Conservation (phyloP, 192 early-diverging fungal species). For the Coemansia sp. region DNA sequence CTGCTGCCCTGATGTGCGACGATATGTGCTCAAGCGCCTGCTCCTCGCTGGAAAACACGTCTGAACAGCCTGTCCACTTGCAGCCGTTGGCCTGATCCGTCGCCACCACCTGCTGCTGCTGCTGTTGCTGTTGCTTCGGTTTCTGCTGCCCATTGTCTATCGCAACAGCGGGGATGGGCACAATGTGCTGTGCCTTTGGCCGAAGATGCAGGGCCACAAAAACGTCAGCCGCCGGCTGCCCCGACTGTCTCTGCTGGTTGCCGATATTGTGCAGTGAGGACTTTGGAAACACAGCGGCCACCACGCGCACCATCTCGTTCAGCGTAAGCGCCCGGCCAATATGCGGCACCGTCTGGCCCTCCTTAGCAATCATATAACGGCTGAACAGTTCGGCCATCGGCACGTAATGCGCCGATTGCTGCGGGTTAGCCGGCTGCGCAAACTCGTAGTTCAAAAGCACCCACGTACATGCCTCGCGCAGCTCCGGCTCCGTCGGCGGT, state of each 20-base stretch:
- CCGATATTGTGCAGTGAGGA: slow-evolving; percentile 18
- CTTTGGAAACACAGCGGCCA: slow-evolving; percentile 47
- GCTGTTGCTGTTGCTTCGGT: not conserved
- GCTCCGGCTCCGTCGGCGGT: slow-evolving; percentile 50
- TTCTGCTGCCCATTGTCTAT: slow-evolving; percentile 10
- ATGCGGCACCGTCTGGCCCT: slow-evolving; percentile 41
- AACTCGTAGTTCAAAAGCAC: slow-evolving; percentile 53
- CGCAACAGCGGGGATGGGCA: slow-evolving; percentile 35
- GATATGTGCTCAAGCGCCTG: slow-evolving; percentile 28
- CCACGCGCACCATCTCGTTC: slow-evolving; percentile 44
- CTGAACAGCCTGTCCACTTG: slow-evolving; percentile 32
- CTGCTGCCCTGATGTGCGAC: slow-evolving; percentile 18
- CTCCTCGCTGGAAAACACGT: slow-evolving; percentile 23
- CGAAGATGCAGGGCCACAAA: slow-evolving; percentile 26
- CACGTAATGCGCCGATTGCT: slow-evolving; percentile 15
- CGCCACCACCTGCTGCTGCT: slow-evolving; percentile 6
- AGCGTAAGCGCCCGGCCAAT: slow-evolving; percentile 44
- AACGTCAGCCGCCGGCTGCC: slow-evolving; percentile 7
- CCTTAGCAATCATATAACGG: slow-evolving; percentile 47
- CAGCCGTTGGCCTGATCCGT: slow-evolving; percentile 27
- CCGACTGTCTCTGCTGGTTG: not conserved
- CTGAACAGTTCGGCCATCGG: slow-evolving; percentile 29
- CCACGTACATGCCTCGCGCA: slow-evolving; percentile 55
- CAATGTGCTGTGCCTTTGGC: slow-evolving; percentile 21
- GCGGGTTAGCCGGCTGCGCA: slow-evolving; percentile 6